phyloP scores from a whole-genome alignment of 1,284 basidiomycete genomes.

The Ganoderma multipileum region DNA sequence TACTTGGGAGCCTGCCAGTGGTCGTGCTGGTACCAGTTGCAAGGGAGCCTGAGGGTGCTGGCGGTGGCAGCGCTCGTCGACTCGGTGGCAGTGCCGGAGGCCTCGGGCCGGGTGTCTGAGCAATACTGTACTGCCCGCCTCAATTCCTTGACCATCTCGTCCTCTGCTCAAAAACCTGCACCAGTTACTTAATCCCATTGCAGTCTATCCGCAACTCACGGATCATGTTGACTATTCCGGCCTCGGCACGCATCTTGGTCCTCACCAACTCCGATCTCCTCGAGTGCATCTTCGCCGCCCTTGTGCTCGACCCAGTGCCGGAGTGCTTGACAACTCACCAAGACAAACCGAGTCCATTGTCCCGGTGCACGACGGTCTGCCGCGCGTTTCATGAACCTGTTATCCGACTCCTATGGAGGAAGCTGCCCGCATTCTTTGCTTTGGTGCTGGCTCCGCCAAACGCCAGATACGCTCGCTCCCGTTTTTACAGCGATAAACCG shows the following conservation, averaged over 20 bases:
- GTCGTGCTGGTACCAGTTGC: no score
- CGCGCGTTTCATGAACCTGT: conserved; percentile 1
- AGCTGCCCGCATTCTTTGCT: background rate
- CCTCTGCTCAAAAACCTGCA: no score
- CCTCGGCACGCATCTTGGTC: background rate
- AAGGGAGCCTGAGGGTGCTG: no score
- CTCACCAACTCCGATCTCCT: background rate
- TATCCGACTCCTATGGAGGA: conserved; percentile 7
- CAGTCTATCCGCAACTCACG: no score
- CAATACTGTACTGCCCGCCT: no score
- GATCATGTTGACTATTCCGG: no score
- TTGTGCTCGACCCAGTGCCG: background rate
- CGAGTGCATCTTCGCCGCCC: background rate
- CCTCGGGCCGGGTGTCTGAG: no score
- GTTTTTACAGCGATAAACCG: background rate
- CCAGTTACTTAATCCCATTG: no score
- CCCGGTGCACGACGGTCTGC: background rate
- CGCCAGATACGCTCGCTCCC: background rate
- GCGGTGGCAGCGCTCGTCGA: no score
- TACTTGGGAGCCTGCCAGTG: no score
- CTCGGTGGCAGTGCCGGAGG: no score
- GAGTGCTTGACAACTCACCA: background rate
- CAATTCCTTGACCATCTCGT: no score
- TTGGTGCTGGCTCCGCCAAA: conserved; percentile 3
- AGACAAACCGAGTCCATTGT: background rate